These are phyloP conservation scores for Tremella fuciformis DNA, from an alignment of 768 basidiomycete species.

Conservation along the genomic window DNA sequence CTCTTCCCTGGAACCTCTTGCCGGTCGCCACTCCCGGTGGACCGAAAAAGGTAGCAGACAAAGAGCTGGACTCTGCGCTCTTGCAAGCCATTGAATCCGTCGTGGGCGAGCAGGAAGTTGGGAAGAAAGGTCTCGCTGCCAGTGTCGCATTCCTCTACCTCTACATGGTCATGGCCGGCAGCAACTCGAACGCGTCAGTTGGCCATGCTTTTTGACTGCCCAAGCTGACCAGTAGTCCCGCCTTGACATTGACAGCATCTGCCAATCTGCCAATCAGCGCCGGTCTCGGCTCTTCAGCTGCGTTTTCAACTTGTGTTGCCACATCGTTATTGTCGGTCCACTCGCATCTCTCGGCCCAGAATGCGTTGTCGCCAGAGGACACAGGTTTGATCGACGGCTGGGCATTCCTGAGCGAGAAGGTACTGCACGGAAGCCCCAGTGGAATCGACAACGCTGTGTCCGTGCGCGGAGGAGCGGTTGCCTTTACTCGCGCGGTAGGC, in stretches of 20 bases:
- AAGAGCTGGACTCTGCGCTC: slow-evolving; percentile 68
- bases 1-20: slow-evolving; percentile 42
- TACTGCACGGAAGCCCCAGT: slow-evolving; percentile 93
- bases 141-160: slow-evolving; percentile 83
- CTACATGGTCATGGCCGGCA: slow-evolving; percentile 72
- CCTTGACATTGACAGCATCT: slow-evolving; percentile 75
- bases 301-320: slow-evolving; percentile 84
- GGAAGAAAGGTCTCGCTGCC: slow-evolving; percentile 54
- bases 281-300: slow-evolving; percentile 94
- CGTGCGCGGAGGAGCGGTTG: slow-evolving; percentile 86
- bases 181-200: slow-evolving; percentile 60
- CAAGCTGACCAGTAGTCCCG: slow-evolving; percentile 57
- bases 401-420: slow-evolving; percentile 93
- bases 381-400: slow-evolving; percentile 84
- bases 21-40: slow-evolving; percentile 54
- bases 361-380: slow-evolving; percentile 60
- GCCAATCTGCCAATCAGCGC: slow-evolving; percentile 90
- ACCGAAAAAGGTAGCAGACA: slow-evolving; percentile 55
- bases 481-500: slow-evolving; percentile 79
- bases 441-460: slow-evolving; percentile 96
- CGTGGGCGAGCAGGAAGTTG: slow-evolving; percentile 43
- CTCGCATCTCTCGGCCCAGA: slow-evolving; percentile 57
- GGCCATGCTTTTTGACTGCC: not conserved
- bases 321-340: slow-evolving; percentile 75
- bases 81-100: slow-evolving; percentile 65